Base-by-base conservation (phyloP, 164 flowering plant genomes). In the Chimonanthus salicifolius region DNA sequence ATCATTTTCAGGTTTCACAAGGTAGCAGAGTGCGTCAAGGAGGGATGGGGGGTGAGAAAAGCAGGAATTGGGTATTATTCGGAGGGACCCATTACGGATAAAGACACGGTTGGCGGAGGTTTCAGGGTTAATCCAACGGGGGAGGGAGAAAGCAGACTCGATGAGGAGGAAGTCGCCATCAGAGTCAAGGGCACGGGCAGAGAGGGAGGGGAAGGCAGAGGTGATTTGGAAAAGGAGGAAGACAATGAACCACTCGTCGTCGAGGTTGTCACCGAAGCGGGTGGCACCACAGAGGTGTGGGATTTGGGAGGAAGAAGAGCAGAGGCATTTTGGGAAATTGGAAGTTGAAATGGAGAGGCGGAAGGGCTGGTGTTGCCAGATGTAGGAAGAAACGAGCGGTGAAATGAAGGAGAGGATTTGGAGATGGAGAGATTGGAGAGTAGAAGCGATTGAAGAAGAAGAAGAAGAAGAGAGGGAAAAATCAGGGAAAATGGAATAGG, bases 171-270 rank as follows among this genome's bases (percentile, higher is more conserved):
- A 93, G 75, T 95, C 97, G 54, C 97, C 99, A 74, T 95, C 99
- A n/a, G 89, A 71, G 71, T 93, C 99, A 82, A 83, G 82, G 44
- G 88, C 90, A 0, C 83, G 83, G 69, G 88, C 78, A 2, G 95
- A 87, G 67, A 93, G 74, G 9, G 76, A 51, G 0, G 87, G 87
- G 80, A 88, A 81, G 3, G 54, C 20, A 21, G 60, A 72, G 15
- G 93, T 81, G 51, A 87, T 79, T 49, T 84, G 80, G 76, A 90
- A 88, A 74, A 93, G 88, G 45, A 92, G 86, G 76, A 81, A 93
- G 63, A 90, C 97, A 46, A 84, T 78, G 85, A 95, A 95, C 99
- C 99, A 95, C 70, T 95, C 99, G 79, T 95, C 99, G 44, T 93
- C 94, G 43, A 95, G 87, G 75, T 88, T 88, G 81, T 93, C 97